Percentiles rank a stretch among this genome's conserved stretches.
Conservation (phyloP, 331 rosid genomes). For the Malus hybrid region DNA sequence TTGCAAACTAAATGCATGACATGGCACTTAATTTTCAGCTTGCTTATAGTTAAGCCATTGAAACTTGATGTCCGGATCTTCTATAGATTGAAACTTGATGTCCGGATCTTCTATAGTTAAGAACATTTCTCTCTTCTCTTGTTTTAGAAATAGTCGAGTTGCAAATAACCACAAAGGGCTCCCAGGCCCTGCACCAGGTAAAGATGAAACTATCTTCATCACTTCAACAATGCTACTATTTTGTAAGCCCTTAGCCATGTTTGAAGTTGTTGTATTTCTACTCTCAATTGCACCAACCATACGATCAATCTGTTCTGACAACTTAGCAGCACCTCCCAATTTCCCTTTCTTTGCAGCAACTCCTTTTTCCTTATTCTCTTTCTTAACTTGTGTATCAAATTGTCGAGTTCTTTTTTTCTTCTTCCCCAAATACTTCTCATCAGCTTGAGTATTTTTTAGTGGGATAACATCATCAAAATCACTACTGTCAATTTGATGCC, state of each 20-base stretch:
- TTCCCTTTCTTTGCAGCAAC: too few species aligned
- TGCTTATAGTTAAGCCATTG: not conserved
- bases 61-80: not conserved
- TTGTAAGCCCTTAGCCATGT: not conserved
- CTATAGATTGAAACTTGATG: too few species aligned
- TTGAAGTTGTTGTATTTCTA: not conserved
- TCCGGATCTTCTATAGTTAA: not conserved
- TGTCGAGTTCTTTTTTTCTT: too few species aligned
- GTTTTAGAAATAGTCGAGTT: not conserved
- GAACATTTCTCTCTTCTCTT: not conserved
- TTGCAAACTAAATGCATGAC: too few species aligned
- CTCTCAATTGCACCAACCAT: too few species aligned
- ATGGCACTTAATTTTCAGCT: not conserved
- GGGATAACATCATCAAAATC: too few species aligned
- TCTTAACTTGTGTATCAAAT: too few species aligned
- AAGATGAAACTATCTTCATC: not conserved
- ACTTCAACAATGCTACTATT: not conserved
- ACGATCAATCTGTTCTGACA: too few species aligned
- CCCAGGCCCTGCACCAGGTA: not conserved
- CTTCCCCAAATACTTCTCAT: too few species aligned
- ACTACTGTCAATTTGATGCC: not conserved
- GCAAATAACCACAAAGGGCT: not conserved
- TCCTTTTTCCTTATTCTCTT: too few species aligned
- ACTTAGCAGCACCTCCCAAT: too few species aligned
- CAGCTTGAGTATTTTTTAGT: too few species aligned